These are phyloP conservation scores for Flaveria bidentis DNA, from an alignment of 129 eudicot species.

Conservation along the genomic window DNA sequence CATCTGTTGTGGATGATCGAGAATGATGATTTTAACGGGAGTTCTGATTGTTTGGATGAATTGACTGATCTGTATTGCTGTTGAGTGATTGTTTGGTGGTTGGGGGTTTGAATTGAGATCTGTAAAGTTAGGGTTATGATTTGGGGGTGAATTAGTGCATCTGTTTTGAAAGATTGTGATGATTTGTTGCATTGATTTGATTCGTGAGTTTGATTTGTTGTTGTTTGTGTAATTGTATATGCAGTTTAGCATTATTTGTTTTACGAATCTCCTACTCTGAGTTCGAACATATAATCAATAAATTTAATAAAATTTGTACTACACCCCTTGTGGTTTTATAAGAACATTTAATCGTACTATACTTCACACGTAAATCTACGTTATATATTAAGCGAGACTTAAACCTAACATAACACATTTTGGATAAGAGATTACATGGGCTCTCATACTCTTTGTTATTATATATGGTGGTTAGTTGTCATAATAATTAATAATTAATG, in stretches of 20 bases:
- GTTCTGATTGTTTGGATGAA: conserved; percentile 61
- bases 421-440: no score
- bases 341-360: no score
- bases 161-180: background rate
- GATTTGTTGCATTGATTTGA: conserved; percentile 25
- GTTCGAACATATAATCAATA: background rate
- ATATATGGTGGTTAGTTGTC: no score
- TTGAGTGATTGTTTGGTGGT: background rate
- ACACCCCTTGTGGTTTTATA: no score
- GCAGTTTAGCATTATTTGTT: background rate
- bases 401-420: no score
- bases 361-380: no score
- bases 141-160: conserved; percentile 18
- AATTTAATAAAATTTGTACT: no score
- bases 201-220: conserved; percentile 30
- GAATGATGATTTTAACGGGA: conserved; percentile 51
- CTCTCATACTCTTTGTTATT: no score
- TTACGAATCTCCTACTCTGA: background rate
- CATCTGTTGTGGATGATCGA: conserved; percentile 82
- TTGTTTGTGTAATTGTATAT: conserved; percentile 17
- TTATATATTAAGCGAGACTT: no score
- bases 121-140: conserved; percentile 15
- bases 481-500: no score
- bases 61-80: conserved; percentile 57
- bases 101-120: background rate